Conservation (phyloP, 805 yeast genomes). For the Candida nanaspora region DNA sequence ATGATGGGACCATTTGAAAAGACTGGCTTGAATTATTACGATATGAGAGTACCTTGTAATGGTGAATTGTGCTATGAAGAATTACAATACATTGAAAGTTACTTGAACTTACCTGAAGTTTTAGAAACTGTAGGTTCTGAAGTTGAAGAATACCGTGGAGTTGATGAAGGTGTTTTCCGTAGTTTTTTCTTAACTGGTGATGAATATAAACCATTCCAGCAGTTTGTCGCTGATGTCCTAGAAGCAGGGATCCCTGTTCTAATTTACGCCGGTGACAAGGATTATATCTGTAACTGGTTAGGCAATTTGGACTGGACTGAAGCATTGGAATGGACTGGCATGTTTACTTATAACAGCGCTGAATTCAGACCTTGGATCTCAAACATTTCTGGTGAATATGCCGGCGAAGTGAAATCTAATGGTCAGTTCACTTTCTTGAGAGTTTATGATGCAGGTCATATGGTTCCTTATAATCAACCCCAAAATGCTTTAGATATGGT, state of each 20-base stretch:
- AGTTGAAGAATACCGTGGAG: slow-evolving; percentile 66
- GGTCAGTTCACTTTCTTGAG: slow-evolving; percentile 75
- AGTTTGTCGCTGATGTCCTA: slow-evolving; percentile 61
- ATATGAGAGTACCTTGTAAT: slow-evolving; percentile 76
- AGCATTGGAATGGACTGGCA: slow-evolving; percentile 40
- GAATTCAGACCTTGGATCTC: slow-evolving; percentile 20
- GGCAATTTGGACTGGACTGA: slow-evolving; percentile 88
- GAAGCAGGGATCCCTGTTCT: slow-evolving; percentile 74
- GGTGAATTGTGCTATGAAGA: slow-evolving; percentile 69
- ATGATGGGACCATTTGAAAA: slow-evolving; percentile 74
- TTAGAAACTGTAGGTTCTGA: slow-evolving; percentile 85
- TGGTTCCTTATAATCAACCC: slow-evolving; percentile 93
- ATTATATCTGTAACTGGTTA: slow-evolving; percentile 94
- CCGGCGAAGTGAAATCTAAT: slow-evolving; percentile 35
- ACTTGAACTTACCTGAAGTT: slow-evolving; percentile 71
- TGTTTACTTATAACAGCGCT: slow-evolving; percentile 12
- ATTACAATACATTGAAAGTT: slow-evolving; percentile 65
- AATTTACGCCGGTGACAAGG: slow-evolving; percentile 93
- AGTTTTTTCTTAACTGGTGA: slow-evolving; percentile 85
- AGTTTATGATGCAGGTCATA: slow-evolving; percentile 87
- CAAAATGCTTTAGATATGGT: slow-evolving; percentile 71
- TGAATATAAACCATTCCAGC: slow-evolving; percentile 86
- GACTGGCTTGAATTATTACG: slow-evolving; percentile 90
- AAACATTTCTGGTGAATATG: slow-evolving; percentile 17
- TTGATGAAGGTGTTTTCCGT: slow-evolving; percentile 72